These are phyloP conservation scores for Nematodospora anomalae DNA, from an alignment of 1,139 yeast genomes.

Conservation along the genomic window DNA sequence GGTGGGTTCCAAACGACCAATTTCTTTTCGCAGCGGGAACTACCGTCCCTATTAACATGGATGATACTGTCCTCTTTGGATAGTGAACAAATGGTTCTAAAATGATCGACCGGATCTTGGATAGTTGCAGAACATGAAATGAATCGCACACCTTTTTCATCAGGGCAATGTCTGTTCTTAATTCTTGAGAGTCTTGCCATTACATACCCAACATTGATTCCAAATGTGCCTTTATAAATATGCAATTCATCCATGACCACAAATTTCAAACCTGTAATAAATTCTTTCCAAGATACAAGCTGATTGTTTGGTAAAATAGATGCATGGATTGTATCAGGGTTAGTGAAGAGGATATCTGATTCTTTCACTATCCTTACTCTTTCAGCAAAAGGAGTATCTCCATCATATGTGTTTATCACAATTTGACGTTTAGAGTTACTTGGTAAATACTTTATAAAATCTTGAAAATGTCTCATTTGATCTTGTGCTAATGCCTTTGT, in stretches of 20 bases:
- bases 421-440: slow-evolving; percentile 30
- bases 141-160: slow-evolving; percentile 44
- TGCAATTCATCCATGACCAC: slow-evolving; percentile 92
- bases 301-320: slow-evolving; percentile 67
- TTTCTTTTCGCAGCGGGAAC: slow-evolving; percentile 78
- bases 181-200: slow-evolving; percentile 61
- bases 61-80: slow-evolving; percentile 39
- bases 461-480: slow-evolving; percentile 75
- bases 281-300: slow-evolving; percentile 59
- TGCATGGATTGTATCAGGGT: slow-evolving; percentile 91
- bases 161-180: slow-evolving; percentile 12
- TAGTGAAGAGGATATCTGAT: slow-evolving; percentile 84
- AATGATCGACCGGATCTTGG: slow-evolving; percentile 67
- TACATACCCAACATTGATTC: slow-evolving; percentile 84
- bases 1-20: slow-evolving; percentile 82
- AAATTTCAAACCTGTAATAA: slow-evolving; percentile 60
- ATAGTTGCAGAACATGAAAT: slow-evolving; percentile 95
- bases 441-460: slow-evolving; percentile 51
- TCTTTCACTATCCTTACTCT: slow-evolving; percentile 54
- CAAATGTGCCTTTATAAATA: slow-evolving; percentile 86
- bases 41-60: slow-evolving; percentile 75
- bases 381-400: slow-evolving; percentile 70
- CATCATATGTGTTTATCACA: slow-evolving; percentile 82
- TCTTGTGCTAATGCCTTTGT: slow-evolving; percentile 98
- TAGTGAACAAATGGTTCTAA: slow-evolving; percentile 72